phyloP scores from a whole-genome alignment of 495 filamentous ascomycete genomes.

The Neurospora sp. region DNA sequence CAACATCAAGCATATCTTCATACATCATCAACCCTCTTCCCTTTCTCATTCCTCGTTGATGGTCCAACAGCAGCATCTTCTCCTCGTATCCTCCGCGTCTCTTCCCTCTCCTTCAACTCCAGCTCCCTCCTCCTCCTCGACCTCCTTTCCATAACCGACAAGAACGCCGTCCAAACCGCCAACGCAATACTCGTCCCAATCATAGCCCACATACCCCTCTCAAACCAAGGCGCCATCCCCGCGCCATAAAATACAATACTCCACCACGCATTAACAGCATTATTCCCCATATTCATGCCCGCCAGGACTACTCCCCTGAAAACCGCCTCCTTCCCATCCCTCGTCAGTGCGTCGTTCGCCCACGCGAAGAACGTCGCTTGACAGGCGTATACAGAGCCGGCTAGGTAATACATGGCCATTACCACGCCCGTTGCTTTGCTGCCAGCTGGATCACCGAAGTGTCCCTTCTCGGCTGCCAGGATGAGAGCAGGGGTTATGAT shows the following conservation, averaged over 20 bases:
- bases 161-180: slow-evolving; percentile 37
- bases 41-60: not conserved
- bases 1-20: not conserved
- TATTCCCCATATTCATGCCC: slow-evolving; percentile 49
- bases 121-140: slow-evolving; percentile 16
- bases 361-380: slow-evolving; percentile 54
- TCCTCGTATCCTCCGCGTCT: not conserved
- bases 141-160: slow-evolving; percentile 30
- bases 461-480: slow-evolving; percentile 31
- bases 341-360: slow-evolving; percentile 48
- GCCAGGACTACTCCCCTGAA: slow-evolving; percentile 42
- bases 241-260: slow-evolving; percentile 55
- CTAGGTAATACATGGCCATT: slow-evolving; percentile 46
- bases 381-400: slow-evolving; percentile 47
- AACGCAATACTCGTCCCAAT: slow-evolving; percentile 43
- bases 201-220: slow-evolving; percentile 52
- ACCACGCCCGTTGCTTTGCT: slow-evolving; percentile 17
- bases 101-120: not conserved
- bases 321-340: slow-evolving; percentile 27
- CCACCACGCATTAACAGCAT: slow-evolving; percentile 55
- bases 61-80: not conserved
- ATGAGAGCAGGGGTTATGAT: slow-evolving; percentile 40
- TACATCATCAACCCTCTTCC: not conserved
- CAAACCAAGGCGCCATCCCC: slow-evolving; percentile 46
- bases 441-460: slow-evolving; percentile 17